These are phyloP conservation scores for Seiridium cupressi DNA, from an alignment of 2,329 filamentous ascomycete genomes.

Conservation along the genomic window DNA sequence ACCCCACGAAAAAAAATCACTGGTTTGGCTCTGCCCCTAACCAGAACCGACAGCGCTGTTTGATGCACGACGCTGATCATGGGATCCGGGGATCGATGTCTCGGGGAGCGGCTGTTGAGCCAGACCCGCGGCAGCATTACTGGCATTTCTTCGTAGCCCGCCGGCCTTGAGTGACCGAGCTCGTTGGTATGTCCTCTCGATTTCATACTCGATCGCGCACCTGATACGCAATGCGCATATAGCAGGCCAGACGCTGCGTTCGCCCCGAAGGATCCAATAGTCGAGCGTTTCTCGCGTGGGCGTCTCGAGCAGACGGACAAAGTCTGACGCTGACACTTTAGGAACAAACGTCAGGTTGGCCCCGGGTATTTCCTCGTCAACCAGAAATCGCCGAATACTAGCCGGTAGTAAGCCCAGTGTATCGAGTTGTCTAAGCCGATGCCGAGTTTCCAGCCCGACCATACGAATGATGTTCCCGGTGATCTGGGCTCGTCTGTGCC, in stretches of 20 bases:
- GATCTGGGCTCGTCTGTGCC: conserved; percentile 55
- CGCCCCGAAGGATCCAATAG: conserved; percentile 83
- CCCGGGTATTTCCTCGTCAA: conserved; percentile 79
- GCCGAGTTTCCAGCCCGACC: conserved; percentile 73
- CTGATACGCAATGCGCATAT: conserved; percentile 78
- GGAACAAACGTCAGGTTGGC: conserved; percentile 80
- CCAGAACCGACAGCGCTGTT: not conserved
- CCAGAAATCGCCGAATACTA: conserved; percentile 70
- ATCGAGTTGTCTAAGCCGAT: conserved; percentile 79
- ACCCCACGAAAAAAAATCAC: not conserved
- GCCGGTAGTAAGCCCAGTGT: conserved; percentile 70
- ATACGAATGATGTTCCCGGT: conserved; percentile 63
- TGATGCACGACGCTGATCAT: not conserved
- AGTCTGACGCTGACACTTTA: conserved; percentile 70
- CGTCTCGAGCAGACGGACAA: conserved; percentile 76
- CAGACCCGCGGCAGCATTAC: conserved; percentile 13
- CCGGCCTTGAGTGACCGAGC: conserved; percentile 63
- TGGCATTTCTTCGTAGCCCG: conserved; percentile 44
- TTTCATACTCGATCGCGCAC: conserved; percentile 81
- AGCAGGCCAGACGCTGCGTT: conserved; percentile 88
- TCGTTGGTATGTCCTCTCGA: conserved; percentile 82
- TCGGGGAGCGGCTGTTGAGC: not conserved
- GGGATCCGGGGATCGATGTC: not conserved
- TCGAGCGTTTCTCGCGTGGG: conserved; percentile 73
- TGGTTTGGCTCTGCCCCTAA: not conserved